A percentile compares a stretch with the other conserved stretches of the same genome.
These are phyloP conservation scores for Tetrastigma voinierianum DNA, from an alignment of 164 flowering plant genomes.

Conservation along the genomic window DNA sequence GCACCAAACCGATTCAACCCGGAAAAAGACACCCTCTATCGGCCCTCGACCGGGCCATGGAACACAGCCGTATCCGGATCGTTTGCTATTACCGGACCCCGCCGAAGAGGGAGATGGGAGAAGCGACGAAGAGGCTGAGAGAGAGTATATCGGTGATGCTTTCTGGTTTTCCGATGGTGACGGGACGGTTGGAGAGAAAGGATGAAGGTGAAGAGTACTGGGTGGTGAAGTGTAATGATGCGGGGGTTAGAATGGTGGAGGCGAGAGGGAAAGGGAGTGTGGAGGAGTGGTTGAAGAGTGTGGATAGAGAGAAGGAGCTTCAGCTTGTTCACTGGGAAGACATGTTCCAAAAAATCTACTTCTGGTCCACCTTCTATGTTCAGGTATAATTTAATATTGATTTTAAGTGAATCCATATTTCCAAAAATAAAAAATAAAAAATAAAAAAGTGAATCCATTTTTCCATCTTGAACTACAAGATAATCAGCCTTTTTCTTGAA, in stretches of 20 bases:
- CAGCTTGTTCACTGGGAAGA: conserved; percentile 68
- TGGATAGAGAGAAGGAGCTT: conserved; percentile 50
- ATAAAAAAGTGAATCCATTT: no score
- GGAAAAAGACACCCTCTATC: conserved; percentile 38
- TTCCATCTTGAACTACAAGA: no score
- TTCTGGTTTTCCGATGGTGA: conserved; percentile 35
- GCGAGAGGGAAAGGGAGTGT: conserved; percentile 55
- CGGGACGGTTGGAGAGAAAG: conserved; percentile 47
- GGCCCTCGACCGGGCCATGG: conserved; percentile 55
- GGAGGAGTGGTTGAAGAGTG: conserved; percentile 48
- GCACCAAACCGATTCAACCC: conserved; percentile 43
- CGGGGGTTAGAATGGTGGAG: conserved; percentile 63
- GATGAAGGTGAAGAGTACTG: conserved; percentile 49
- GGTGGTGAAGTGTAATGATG: conserved; percentile 69
- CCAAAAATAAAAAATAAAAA: no score
- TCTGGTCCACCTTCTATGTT: conserved; percentile 66
- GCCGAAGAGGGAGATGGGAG: conserved; percentile 18
- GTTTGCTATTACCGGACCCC: conserved; percentile 44
- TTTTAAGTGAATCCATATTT: no score
- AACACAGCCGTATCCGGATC: conserved; percentile 32
- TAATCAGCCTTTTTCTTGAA: no score
- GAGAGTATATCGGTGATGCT: conserved; percentile 40
- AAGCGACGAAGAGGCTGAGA: conserved; percentile 28
- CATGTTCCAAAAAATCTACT: conserved; percentile 51
- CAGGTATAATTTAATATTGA: conserved; percentile 34